Conservation (phyloP, 2,329 filamentous ascomycete genomes). For the Talaromyces rugulosus region DNA sequence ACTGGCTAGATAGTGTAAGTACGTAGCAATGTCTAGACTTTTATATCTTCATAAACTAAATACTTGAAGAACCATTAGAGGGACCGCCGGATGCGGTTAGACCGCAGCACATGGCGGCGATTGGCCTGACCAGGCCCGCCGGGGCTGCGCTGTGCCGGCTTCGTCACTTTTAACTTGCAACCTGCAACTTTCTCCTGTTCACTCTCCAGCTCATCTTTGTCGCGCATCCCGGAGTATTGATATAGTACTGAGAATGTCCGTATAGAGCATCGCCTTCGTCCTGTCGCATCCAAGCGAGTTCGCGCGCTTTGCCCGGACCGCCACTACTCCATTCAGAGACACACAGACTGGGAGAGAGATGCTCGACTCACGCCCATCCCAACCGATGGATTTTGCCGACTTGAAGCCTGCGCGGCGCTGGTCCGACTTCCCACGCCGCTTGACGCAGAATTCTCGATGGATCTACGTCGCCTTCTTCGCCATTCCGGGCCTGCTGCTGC, state of each 20-base stretch:
- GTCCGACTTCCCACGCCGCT: constrained; percentile 6
- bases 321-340: background rate
- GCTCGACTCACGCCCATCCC: background rate
- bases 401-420: constrained; percentile 8
- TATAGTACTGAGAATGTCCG: background rate
- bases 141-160: background rate
- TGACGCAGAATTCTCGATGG: constrained; percentile 6
- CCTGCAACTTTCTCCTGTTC: background rate
- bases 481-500: constrained; percentile 4
- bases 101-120: background rate
- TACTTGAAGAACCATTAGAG: too few relatives aligned
- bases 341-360: background rate
- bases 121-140: background rate
- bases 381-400: constrained; percentile 9
- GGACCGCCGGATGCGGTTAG: background rate
- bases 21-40: too few relatives aligned
- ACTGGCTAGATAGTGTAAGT: too few relatives aligned
- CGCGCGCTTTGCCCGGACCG: background rate
- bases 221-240: background rate
- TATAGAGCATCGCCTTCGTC: background rate
- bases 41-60: too few relatives aligned
- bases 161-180: background rate
- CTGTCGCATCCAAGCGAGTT: background rate
- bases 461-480: constrained; percentile 11
- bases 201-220: background rate